Conservation (phyloP, 495 filamentous ascomycete species). For the Penicillium desertorum region DNA sequence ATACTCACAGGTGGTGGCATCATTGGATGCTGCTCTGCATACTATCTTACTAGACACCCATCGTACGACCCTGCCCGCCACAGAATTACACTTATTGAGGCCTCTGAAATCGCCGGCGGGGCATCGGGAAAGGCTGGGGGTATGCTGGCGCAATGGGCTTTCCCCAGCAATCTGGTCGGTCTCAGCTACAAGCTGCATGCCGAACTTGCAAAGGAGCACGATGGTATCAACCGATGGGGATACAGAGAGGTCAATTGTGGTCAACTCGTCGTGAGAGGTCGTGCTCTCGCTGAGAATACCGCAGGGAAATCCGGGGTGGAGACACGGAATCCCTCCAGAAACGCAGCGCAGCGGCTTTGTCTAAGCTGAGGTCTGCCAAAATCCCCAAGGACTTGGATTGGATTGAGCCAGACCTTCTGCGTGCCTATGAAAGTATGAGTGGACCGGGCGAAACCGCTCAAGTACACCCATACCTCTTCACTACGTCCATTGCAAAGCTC, state of each 20-base stretch:
- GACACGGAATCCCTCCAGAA: constrained; percentile 65
- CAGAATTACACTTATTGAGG: constrained; percentile 85
- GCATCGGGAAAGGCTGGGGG: constrained; percentile 96
- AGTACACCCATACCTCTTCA: constrained; percentile 93
- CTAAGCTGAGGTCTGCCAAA: constrained; percentile 57
- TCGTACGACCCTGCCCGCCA: constrained; percentile 73
- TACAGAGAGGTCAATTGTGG: constrained; percentile 80
- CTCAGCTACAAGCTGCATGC: constrained; percentile 82
- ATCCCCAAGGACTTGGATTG: constrained; percentile 85
- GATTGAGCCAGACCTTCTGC: constrained; percentile 67
- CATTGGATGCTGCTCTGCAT: constrained; percentile 90
- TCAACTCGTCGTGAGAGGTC: constrained; percentile 61
- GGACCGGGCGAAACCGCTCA: constrained; percentile 78
- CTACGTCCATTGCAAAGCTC: constrained; percentile 78
- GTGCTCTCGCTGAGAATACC: constrained; percentile 41
- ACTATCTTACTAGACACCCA: constrained; percentile 88
- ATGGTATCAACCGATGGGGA: constrained; percentile 80
- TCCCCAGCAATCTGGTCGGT: constrained; percentile 80
- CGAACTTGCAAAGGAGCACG: constrained; percentile 81
- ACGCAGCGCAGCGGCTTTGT: constrained; percentile 60
- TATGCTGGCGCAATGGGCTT: constrained; percentile 88
- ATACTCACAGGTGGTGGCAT: constrained; percentile 75
- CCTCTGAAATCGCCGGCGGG: constrained; percentile 80
- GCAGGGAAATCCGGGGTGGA: constrained; percentile 30
- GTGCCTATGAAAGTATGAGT: constrained; percentile 81